Percentiles rank a stretch among this genome's conserved stretches.
These are phyloP conservation scores for Globisporangium acanthophoron DNA, from an alignment of 352 stramenopile species.

Conservation along the genomic window DNA sequence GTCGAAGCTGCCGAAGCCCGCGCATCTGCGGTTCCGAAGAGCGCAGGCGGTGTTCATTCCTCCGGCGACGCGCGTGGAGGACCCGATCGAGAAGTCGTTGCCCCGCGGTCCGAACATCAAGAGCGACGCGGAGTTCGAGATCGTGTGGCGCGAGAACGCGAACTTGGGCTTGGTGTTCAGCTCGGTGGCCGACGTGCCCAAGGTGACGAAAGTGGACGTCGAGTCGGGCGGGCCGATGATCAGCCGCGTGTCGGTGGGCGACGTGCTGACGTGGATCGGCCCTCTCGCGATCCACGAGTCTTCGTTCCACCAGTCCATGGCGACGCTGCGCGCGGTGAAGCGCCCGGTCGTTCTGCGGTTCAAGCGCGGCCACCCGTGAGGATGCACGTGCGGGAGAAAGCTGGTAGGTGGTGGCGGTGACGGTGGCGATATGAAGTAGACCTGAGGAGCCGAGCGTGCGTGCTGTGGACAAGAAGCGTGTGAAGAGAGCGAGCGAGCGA, in stretches of 20 bases:
- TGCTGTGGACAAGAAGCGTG: background rate
- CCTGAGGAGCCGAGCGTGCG: slow-evolving; percentile 1
- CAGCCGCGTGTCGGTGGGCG: slow-evolving; percentile 61
- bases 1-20: slow-evolving; percentile 63
- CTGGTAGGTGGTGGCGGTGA: slow-evolving; percentile 10
- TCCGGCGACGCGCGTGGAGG: slow-evolving; percentile 20
- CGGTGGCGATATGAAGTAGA: slow-evolving; percentile 8
- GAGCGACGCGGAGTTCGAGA: slow-evolving; percentile 67
- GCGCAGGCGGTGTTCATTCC: slow-evolving; percentile 27
- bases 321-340: slow-evolving; percentile 72
- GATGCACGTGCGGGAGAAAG: background rate
- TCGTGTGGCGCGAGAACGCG: slow-evolving; percentile 80
- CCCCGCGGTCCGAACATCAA: slow-evolving; percentile 52
- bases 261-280: slow-evolving; percentile 75
- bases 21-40: slow-evolving; percentile 58
- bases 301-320: slow-evolving; percentile 84
- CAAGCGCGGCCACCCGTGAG: slow-evolving; percentile 32
- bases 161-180: slow-evolving; percentile 85
- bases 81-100: slow-evolving; percentile 34
- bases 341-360: slow-evolving; percentile 81
- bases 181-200: slow-evolving; percentile 64
- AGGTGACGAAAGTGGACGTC: slow-evolving; percentile 80
- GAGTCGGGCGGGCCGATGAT: slow-evolving; percentile 71
- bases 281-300: slow-evolving; percentile 71
- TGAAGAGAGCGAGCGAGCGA: background rate